Evolutionary conservation across 1,284 basidiomycete genomes (phyloP).

Genomic region (Puccinia hordei): DNA sequence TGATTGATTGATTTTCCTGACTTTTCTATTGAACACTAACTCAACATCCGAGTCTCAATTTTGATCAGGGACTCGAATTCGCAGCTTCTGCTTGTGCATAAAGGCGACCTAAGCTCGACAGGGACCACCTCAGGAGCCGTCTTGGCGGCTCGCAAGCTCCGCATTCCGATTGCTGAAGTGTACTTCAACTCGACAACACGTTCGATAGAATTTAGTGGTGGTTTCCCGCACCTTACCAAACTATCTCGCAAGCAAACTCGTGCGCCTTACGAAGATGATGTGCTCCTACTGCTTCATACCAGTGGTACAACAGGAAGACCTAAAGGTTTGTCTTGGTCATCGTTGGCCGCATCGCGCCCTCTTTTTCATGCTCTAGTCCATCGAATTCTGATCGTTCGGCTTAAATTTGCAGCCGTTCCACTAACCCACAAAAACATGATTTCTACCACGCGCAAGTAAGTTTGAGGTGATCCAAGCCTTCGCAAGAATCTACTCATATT

Average conservation of each 20-base stretch:
- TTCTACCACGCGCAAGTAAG: conserved; percentile 65
- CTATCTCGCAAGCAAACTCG: not conserved
- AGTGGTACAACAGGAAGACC: conserved; percentile 68
- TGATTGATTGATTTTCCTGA: not conserved
- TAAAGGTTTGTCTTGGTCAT: conserved; percentile 57
- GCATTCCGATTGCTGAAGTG: conserved; percentile 42
- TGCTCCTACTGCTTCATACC: conserved; percentile 60
- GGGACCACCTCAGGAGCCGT: conserved; percentile 29
- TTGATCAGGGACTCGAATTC: conserved; percentile 35
- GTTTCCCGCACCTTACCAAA: not conserved
- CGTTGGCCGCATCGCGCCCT: not conserved
- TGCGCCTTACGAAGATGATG: conserved; percentile 27
- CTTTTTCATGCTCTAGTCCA: not conserved
- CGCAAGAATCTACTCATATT: not conserved
- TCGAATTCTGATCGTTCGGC: not conserved
- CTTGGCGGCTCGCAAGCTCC: conserved; percentile 37
- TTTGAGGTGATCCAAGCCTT: conserved; percentile 53
- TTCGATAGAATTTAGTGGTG: conserved; percentile 14
- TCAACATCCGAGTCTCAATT: not conserved
- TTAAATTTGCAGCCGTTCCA: conserved; percentile 64
- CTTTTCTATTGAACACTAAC: not conserved
- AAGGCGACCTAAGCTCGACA: conserved; percentile 19
- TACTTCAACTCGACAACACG: conserved; percentile 1
- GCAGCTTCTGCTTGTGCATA: conserved; percentile 34
- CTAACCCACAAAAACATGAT: conserved; percentile 67